phyloP scores from a whole-genome alignment of 164 flowering plant genomes.

The Echeveria elegans region DNA sequence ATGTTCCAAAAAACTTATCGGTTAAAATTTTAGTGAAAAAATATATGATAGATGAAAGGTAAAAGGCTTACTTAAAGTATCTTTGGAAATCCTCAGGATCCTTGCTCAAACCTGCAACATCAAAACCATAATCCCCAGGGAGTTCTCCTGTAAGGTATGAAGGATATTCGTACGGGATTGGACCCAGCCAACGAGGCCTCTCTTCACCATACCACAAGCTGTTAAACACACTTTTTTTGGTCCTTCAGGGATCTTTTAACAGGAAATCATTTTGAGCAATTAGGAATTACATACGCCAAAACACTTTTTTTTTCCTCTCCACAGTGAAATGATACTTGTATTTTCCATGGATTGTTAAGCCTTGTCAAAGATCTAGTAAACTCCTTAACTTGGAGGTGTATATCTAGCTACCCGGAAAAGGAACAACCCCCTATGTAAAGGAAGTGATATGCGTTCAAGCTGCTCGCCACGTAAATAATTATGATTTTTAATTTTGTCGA shows the following conservation, averaged over 20 bases:
- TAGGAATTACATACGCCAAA: neutral
- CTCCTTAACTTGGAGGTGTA: too few relatives aligned
- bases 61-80: conserved; percentile 60
- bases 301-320: neutral
- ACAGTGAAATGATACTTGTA: neutral
- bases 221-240: conserved; percentile 8
- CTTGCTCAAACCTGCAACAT: conserved; percentile 66
- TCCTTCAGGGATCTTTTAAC: neutral
- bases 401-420: too few relatives aligned
- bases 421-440: too few relatives aligned
- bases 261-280: neutral
- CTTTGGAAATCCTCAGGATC: conserved; percentile 65
- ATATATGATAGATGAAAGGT: neutral
- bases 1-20: neutral
- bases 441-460: too few relatives aligned
- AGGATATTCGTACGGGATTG: conserved; percentile 79
- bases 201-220: conserved; percentile 90
- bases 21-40: neutral
- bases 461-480: neutral
- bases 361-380: too few relatives aligned
- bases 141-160: conserved; percentile 72
- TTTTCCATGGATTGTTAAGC: neutral
- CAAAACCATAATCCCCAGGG: conserved; percentile 99
- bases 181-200: conserved; percentile 98
- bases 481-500: too few relatives aligned